Percentiles rank a stretch among this genome's conserved stretches.
These are phyloP conservation scores for Flaveria brownii DNA, from an alignment of 129 eudicot genomes.

Conservation along the genomic window DNA sequence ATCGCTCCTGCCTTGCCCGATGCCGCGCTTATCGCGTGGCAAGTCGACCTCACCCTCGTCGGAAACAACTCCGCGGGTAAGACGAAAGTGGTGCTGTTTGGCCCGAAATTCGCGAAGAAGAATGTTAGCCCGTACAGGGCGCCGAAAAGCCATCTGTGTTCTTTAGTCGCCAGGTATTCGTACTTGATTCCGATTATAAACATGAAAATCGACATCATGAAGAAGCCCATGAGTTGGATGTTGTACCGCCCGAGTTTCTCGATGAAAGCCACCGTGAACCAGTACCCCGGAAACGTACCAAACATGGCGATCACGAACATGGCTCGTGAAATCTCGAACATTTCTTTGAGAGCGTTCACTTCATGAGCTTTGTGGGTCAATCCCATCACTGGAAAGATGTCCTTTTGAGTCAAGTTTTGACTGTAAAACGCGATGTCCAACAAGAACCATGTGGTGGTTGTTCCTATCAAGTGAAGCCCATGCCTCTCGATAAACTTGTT, in stretches of 20 bases:
- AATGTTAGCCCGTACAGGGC: conserved; percentile 52
- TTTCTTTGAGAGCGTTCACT: conserved; percentile 49
- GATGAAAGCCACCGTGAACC: conserved; percentile 66
- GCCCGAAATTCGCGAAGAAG: conserved; percentile 70
- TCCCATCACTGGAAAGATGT: conserved; percentile 53
- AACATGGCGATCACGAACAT: conserved; percentile 52
- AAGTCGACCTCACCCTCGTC: conserved; percentile 57
- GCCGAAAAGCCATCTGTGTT: conserved; percentile 42
- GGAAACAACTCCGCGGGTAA: conserved; percentile 72
- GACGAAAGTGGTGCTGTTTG: conserved; percentile 60
- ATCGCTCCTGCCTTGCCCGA: conserved; percentile 71
- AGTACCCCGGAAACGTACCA: conserved; percentile 66
- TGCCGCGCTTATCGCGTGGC: conserved; percentile 63
- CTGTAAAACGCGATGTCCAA: conserved; percentile 63
- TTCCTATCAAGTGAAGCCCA: conserved; percentile 56
- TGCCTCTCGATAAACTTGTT: conserved; percentile 45
- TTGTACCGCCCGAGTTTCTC: conserved; percentile 55
- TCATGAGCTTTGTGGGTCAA: conserved; percentile 23
- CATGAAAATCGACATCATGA: conserved; percentile 67
- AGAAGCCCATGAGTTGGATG: conserved; percentile 57
- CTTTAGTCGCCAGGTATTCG: conserved; percentile 19
- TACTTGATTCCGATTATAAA: conserved; percentile 51
- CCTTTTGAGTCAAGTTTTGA: conserved; percentile 63
- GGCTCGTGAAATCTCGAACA: conserved; percentile 57
- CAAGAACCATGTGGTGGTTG: conserved; percentile 56